Evolutionary conservation across 139 green algal genomes (phyloP).

Genomic region (Chlorella sp.): DNA sequence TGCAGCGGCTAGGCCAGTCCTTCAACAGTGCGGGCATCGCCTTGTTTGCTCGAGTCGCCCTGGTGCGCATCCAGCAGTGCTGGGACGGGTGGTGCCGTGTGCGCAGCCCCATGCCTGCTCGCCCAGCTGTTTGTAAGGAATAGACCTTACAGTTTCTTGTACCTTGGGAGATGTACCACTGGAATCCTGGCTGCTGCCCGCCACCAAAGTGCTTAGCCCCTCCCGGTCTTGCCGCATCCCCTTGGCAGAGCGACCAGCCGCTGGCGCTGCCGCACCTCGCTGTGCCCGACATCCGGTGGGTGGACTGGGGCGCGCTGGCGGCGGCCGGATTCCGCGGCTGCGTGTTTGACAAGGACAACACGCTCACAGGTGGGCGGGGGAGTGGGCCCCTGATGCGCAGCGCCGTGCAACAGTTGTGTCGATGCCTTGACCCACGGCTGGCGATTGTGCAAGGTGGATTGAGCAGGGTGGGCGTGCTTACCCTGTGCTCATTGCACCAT

Average conservation of each 20-base stretch:
- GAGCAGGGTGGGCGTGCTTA: not conserved
- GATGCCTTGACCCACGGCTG: too few relatives aligned
- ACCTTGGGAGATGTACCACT: too few relatives aligned
- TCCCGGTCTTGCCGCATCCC: not conserved
- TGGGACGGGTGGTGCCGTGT: too few relatives aligned
- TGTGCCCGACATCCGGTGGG: constrained; percentile 64
- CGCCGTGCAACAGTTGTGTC: too few relatives aligned
- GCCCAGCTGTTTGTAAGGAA: too few relatives aligned
- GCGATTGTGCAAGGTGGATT: too few relatives aligned
- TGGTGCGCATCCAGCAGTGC: constrained; percentile 56
- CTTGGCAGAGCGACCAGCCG: constrained; percentile 57
- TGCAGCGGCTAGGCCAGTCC: constrained; percentile 68
- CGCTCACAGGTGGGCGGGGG: constrained; percentile 63
- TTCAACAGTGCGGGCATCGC: constrained; percentile 78
- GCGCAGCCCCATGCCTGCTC: too few relatives aligned
- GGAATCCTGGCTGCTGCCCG: not conserved
- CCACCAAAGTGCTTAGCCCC: not conserved
- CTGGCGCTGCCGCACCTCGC: constrained; percentile 79
- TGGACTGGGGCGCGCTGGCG: constrained; percentile 77
- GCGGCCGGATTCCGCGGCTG: constrained; percentile 79
- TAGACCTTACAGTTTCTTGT: too few relatives aligned
- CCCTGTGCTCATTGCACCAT: not conserved
- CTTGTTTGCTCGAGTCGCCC: constrained; percentile 69
- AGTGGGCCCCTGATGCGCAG: not conserved
- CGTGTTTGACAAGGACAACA: constrained; percentile 99